phyloP scores from a whole-genome alignment of 106 monocot genomes.

The Acanthochlamys bracteata region DNA sequence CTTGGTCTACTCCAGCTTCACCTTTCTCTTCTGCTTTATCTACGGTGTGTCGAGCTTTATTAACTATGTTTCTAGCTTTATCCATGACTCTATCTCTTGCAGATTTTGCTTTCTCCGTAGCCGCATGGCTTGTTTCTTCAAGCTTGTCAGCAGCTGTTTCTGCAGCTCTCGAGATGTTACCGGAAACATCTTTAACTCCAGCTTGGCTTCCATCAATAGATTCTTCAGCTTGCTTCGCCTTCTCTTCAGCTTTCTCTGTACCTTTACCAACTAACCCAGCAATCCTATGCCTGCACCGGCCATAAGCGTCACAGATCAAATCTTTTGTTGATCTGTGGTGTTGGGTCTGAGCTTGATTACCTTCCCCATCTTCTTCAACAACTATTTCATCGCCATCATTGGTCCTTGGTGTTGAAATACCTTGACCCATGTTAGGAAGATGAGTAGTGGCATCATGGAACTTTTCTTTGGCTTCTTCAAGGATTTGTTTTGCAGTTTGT shows the following conservation, averaged over 20 bases:
- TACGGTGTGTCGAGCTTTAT: neutral
- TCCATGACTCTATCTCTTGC: neutral
- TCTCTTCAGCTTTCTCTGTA: constrained; percentile 7
- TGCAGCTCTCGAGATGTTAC: neutral
- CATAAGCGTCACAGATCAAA: constrained; percentile 42
- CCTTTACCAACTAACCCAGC: constrained; percentile 16
- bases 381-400: neutral
- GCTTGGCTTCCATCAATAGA: neutral
- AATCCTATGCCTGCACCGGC: constrained; percentile 35
- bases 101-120: neutral
- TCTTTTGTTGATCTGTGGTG: constrained; percentile 12
- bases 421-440: constrained; percentile 34
- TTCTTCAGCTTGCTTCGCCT: neutral
- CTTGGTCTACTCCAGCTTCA: neutral
- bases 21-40: neutral
- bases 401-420: constrained; percentile 12
- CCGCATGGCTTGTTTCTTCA: neutral
- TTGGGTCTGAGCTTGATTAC: neutral
- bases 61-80: neutral
- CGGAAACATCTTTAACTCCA: neutral
- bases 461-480: constrained; percentile 35
- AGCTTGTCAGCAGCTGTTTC: neutral
- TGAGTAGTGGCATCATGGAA: constrained; percentile 20
- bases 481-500: constrained; percentile 2
- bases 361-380: neutral